These are phyloP conservation scores for Colletotrichum echinochloae DNA, from an alignment of 2,329 filamentous ascomycete genomes.

Conservation along the genomic window DNA sequence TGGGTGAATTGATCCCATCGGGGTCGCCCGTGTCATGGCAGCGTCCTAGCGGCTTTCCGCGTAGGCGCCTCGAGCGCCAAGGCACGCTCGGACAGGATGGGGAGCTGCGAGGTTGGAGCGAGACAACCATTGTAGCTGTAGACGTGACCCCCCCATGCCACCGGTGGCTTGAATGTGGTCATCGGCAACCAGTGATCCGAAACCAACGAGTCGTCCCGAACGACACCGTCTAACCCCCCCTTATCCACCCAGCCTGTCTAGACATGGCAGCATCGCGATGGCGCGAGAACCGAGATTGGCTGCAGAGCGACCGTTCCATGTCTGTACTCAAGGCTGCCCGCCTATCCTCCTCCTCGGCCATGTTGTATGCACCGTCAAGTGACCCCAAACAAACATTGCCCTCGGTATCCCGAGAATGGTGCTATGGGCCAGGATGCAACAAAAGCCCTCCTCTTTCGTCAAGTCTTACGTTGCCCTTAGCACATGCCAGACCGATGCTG, in stretches of 20 bases:
- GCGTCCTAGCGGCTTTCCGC: conserved; percentile 23
- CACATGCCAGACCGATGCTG: neutral
- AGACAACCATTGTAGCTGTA: neutral
- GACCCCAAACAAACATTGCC: too few relatives aligned
- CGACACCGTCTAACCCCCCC: conserved; percentile 2
- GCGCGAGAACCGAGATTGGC: neutral
- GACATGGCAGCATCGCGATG: conserved; percentile 12
- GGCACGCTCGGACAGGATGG: conserved; percentile 11
- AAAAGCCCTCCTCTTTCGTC: neutral
- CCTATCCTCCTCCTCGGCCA: too few relatives aligned
- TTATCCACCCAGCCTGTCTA: conserved; percentile 1
- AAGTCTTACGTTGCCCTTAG: neutral
- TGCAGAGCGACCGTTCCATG: conserved; percentile 9
- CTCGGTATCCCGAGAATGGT: neutral
- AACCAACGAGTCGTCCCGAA: conserved; percentile 23
- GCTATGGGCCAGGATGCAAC: neutral
- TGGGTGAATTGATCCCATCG: neutral
- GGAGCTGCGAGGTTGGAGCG: neutral
- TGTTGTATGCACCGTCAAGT: neutral
- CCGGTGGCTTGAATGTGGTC: conserved; percentile 26
- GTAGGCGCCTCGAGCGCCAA: conserved; percentile 31
- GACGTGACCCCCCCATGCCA: neutral
- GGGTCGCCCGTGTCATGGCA: conserved; percentile 20
- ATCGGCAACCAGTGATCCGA: conserved; percentile 29
- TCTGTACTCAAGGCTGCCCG: neutral